Percentiles rank a stretch among this genome's conserved stretches.
These are phyloP conservation scores for Cladosporium velox DNA, from an alignment of 2,329 filamentous ascomycete genomes.

Conservation along the genomic window DNA sequence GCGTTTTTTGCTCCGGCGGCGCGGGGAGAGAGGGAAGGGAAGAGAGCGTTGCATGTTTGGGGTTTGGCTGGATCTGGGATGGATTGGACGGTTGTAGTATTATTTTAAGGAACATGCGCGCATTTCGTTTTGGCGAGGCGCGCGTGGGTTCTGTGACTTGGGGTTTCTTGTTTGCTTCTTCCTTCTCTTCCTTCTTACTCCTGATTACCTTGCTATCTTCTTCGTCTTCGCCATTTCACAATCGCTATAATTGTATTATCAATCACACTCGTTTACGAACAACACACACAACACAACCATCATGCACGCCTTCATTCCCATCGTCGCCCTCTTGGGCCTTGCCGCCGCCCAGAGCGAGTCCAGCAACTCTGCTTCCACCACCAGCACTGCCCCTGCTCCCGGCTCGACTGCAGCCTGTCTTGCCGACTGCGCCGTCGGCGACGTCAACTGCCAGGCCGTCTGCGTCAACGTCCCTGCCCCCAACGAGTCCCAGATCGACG, in stretches of 20 bases:
- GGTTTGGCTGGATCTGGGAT: constrained; percentile 14
- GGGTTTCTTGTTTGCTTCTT: background rate
- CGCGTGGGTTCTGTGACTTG: background rate
- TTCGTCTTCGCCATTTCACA: background rate
- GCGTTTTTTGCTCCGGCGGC: constrained; percentile 1
- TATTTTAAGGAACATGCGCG: constrained; percentile 17
- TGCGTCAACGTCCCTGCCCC: constrained; percentile 57
- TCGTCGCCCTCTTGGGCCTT: constrained; percentile 48
- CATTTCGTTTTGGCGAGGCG: constrained; percentile 8
- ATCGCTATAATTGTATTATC: background rate
- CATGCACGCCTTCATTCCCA: constrained; percentile 49
- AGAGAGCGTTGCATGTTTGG: constrained; percentile 9
- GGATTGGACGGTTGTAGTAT: background rate
- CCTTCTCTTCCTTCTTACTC: background rate
- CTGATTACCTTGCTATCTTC: background rate
- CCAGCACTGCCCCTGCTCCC: constrained; percentile 7
- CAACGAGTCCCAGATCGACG: constrained; percentile 51
- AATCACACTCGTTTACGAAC: constrained; percentile 15
- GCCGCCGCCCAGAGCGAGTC: constrained; percentile 42
- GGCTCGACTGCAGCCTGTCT: constrained; percentile 34
- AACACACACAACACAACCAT: constrained; percentile 28
- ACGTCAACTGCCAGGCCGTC: constrained; percentile 54
- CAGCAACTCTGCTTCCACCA: constrained; percentile 25
- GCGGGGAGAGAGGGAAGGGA: background rate
- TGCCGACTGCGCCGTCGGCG: constrained; percentile 43